Conservation (phyloP, 2,329 filamentous ascomycete genomes). For the Venturia oleaginea region DNA sequence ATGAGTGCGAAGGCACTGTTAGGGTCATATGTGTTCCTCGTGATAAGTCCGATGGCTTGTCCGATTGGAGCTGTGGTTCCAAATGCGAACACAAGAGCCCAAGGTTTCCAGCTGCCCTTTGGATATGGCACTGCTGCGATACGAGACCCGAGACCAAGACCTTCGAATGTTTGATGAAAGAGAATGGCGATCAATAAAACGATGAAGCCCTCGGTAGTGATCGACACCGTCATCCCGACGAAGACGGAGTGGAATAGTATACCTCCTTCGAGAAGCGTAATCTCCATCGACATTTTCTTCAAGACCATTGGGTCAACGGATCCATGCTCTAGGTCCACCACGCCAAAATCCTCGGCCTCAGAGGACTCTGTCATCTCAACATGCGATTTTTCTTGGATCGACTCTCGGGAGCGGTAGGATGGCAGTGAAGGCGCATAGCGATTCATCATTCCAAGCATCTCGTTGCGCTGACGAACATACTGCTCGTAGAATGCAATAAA, state of each 20-base stretch:
- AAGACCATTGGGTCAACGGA: constrained; percentile 29
- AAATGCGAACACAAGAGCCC: constrained; percentile 53
- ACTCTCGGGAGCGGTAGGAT: neutral
- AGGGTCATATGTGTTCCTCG: constrained; percentile 51
- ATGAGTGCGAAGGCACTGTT: constrained; percentile 55
- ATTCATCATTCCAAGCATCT: constrained; percentile 48
- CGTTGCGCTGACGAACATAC: constrained; percentile 51
- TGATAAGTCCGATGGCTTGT: constrained; percentile 52
- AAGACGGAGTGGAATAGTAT: constrained; percentile 57
- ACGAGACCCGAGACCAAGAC: constrained; percentile 52
- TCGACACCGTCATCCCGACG: constrained; percentile 53
- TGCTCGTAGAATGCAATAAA: constrained; percentile 56
- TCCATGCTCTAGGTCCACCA: constrained; percentile 25
- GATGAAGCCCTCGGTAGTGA: constrained; percentile 47
- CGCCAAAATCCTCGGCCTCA: neutral
- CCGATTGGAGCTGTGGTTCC: constrained; percentile 56
- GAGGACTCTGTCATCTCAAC: neutral
- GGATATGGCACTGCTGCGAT: constrained; percentile 52
- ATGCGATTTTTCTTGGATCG: neutral
- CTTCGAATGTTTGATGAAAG: constrained; percentile 57
- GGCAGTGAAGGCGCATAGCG: constrained; percentile 12
- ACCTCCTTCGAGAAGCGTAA: constrained; percentile 46
- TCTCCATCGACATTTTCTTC: constrained; percentile 31
- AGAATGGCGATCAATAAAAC: constrained; percentile 52
- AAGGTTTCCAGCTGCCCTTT: constrained; percentile 47